Conservation (phyloP, 805 yeast genomes). For the Maudiozyma serrabonitensis region DNA sequence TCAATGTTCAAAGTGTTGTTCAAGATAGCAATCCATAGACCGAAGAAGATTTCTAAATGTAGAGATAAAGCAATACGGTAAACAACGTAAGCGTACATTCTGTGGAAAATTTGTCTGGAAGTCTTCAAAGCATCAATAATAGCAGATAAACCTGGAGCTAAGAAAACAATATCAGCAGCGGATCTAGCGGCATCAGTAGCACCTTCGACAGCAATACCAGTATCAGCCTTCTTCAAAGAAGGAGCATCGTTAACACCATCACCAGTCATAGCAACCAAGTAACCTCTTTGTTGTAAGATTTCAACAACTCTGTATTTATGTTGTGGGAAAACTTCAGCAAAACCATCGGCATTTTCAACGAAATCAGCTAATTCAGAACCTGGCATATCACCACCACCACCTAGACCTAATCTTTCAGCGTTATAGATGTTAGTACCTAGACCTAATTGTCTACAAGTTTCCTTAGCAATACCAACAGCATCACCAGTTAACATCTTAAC, state of each 20-base stretch:
- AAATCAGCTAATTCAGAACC: slow-evolving; percentile 97
- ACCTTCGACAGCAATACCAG: slow-evolving; percentile 98
- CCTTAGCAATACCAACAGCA: slow-evolving; percentile 98
- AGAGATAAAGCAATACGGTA: slow-evolving; percentile 95
- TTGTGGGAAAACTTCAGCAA: slow-evolving; percentile 98
- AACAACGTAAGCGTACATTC: slow-evolving; percentile 96
- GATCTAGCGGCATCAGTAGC: slow-evolving; percentile 96
- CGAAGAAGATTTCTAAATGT: slow-evolving; percentile 89
- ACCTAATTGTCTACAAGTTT: slow-evolving; percentile 96
- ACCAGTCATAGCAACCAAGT: slow-evolving; percentile 98
- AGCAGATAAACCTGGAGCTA: slow-evolving; percentile 92
- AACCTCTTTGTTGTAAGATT: slow-evolving; percentile 90
- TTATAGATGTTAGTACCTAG: slow-evolving; percentile 93
- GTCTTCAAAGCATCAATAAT: slow-evolving; percentile 91
- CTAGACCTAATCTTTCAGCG: slow-evolving; percentile 93
- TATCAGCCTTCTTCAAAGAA: slow-evolving; percentile 89
- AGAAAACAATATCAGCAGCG: slow-evolving; percentile 93
- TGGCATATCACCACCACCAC: slow-evolving; percentile 93
- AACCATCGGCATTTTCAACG: slow-evolving; percentile 96
- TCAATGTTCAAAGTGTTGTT: slow-evolving; percentile 80
- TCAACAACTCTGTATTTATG: slow-evolving; percentile 95
- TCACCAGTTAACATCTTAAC: slow-evolving; percentile 98
- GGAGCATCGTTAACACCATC: slow-evolving; percentile 99
- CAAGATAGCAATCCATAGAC: slow-evolving; percentile 93
- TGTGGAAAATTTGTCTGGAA: slow-evolving; percentile 95